A percentile compares a stretch with the other conserved stretches of the same genome.
Conservation (phyloP, 169 alveolate genomes). For the Plasmodium gaboni region DNA sequence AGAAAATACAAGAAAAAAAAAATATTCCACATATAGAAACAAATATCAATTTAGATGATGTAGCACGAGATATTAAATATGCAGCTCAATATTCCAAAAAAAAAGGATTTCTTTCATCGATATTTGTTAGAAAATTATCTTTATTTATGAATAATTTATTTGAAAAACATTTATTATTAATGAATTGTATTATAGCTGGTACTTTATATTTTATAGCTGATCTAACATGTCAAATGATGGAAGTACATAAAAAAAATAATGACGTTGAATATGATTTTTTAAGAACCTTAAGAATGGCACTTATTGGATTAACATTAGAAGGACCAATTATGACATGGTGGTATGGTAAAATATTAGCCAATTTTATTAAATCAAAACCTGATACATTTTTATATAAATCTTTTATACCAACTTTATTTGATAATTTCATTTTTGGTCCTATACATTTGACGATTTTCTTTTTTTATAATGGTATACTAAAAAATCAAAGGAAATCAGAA, state of each 20-base stretch:
- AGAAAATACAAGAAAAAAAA: background rate
- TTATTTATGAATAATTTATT: conserved; percentile 56
- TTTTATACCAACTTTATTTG: conserved; percentile 74
- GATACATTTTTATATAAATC: conserved; percentile 73
- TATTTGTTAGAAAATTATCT: conserved; percentile 2
- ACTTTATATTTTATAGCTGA: conserved; percentile 67
- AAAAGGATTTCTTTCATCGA: conserved; percentile 1
- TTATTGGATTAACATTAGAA: conserved; percentile 57
- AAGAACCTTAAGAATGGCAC: conserved; percentile 67
- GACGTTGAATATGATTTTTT: conserved; percentile 26
- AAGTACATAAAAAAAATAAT: conserved; percentile 13
- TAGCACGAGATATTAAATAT: conserved; percentile 6
- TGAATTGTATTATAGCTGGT: conserved; percentile 70
- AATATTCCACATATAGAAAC: background rate
- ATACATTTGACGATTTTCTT: conserved; percentile 64
- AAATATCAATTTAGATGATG: conserved; percentile 6
- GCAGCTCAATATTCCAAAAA: background rate
- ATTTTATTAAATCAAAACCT: conserved; percentile 72
- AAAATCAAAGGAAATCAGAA: conserved; percentile 59
- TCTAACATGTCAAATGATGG: conserved; percentile 68
- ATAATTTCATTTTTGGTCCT: conserved; percentile 75
- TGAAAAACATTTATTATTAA: conserved; percentile 75
- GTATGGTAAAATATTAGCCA: conserved; percentile 69
- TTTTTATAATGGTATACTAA: conserved; percentile 71
- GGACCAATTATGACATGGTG: conserved; percentile 78